Evolutionary conservation across 2,329 filamentous ascomycete species (phyloP).

Genomic region (Drechslera avenae): DNA sequence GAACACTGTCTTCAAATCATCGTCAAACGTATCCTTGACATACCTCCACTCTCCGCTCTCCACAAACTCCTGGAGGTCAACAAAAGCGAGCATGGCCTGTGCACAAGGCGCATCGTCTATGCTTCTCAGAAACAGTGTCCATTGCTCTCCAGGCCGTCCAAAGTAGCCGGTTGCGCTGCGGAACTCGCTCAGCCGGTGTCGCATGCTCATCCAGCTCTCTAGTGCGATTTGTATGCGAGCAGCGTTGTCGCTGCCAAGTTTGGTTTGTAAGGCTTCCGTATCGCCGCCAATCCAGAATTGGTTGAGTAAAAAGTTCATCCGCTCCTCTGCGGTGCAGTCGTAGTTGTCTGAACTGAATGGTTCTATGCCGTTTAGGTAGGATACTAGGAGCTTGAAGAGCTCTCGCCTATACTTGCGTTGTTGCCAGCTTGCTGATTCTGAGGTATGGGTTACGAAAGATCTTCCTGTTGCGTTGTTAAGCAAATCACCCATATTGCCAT

Average conservation of each 20-base stretch:
- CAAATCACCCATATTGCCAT: neutral
- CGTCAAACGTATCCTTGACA: conserved; percentile 5
- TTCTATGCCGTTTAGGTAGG: conserved; percentile 10
- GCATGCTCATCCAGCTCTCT: conserved; percentile 19
- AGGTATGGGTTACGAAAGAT: neutral
- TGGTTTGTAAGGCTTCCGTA: neutral
- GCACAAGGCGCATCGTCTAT: conserved; percentile 7
- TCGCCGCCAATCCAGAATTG: conserved; percentile 11
- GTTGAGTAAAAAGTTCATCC: conserved; percentile 13
- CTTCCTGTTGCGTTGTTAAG: neutral
- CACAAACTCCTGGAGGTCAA: conserved; percentile 2
- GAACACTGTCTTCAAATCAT: conserved; percentile 18
- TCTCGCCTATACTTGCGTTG: conserved; percentile 8
- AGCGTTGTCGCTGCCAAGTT: conserved; percentile 1
- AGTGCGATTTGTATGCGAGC: neutral
- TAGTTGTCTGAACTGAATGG: conserved; percentile 5
- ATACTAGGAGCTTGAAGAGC: conserved; percentile 13
- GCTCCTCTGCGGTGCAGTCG: conserved; percentile 10
- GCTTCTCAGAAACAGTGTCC: conserved; percentile 10
- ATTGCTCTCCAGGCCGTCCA: conserved; percentile 11
- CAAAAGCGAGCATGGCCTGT: conserved; percentile 14
- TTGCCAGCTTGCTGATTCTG: neutral
- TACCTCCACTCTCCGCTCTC: neutral
- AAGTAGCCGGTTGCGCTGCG: conserved; percentile 9
- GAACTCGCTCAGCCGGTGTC: conserved; percentile 7